These are phyloP conservation scores for Kuraishia floccosa DNA, from an alignment of 805 yeast genomes.

Conservation along the genomic window DNA sequence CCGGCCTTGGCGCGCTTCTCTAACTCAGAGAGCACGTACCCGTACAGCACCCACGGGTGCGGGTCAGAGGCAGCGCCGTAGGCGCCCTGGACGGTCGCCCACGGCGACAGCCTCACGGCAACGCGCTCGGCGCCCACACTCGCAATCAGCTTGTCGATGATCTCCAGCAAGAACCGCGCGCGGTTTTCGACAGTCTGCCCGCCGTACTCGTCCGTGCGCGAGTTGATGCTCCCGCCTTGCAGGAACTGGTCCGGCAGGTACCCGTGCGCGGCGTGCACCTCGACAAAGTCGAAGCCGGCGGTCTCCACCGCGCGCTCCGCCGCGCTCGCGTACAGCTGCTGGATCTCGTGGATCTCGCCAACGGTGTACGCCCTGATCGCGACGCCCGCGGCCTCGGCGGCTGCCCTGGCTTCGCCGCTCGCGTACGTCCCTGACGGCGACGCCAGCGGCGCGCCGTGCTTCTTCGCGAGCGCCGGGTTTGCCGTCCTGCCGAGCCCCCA, in stretches of 20 bases:
- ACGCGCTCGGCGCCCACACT: slow-evolving; percentile 35
- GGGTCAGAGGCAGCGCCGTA: slow-evolving; percentile 13
- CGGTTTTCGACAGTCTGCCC: slow-evolving; percentile 44
- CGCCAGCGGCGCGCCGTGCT: slow-evolving; percentile 28
- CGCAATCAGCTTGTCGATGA: slow-evolving; percentile 27
- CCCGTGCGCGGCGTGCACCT: slow-evolving; percentile 18
- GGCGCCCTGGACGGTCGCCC: slow-evolving; percentile 12
- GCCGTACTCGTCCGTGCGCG: slow-evolving; percentile 18
- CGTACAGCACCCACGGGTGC: slow-evolving; percentile 21
- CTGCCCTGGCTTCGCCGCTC: slow-evolving; percentile 6
- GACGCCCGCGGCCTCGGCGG: slow-evolving; percentile 12
- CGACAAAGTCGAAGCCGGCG: slow-evolving; percentile 16
- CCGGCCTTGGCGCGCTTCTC: slow-evolving; percentile 24
- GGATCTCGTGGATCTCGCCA: slow-evolving; percentile 6
- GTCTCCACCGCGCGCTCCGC: slow-evolving; percentile 12
- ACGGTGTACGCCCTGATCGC: slow-evolving; percentile 33
- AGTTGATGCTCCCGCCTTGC: slow-evolving; percentile 15
- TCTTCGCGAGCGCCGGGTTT: slow-evolving; percentile 16
- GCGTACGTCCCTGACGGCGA: slow-evolving; percentile 28
- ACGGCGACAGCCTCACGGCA: slow-evolving; percentile 41
- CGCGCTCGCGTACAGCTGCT: slow-evolving; percentile 5
- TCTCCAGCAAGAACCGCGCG: slow-evolving; percentile 33
- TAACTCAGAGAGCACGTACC: slow-evolving; percentile 27
- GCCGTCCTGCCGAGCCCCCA: slow-evolving; percentile 34
- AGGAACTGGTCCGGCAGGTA: slow-evolving; percentile 15